phyloP scores from a whole-genome alignment of 2,329 filamentous ascomycete genomes.

The Cordyceps militaris region DNA sequence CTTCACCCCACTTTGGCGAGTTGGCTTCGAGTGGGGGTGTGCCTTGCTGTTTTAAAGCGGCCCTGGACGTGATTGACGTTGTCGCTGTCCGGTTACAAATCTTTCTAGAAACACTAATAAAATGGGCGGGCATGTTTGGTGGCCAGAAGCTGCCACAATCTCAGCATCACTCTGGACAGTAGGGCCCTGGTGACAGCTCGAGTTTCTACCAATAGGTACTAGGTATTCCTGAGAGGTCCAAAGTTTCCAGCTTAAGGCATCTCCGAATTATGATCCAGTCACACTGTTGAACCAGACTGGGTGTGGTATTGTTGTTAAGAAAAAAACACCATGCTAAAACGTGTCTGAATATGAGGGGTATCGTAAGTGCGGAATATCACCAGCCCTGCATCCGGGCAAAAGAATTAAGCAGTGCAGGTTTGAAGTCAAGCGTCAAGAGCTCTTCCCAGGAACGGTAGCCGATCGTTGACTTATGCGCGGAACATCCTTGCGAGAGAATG shows the following conservation, averaged over 20 bases:
- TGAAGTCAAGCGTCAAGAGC: background rate
- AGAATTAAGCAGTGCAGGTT: background rate
- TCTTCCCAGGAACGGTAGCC: slow-evolving; percentile 8
- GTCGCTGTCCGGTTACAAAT: too few relatives aligned
- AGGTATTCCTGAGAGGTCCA: too few relatives aligned
- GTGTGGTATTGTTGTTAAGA: background rate
- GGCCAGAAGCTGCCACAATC: too few relatives aligned
- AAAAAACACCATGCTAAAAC: background rate
- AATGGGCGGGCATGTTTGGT: too few relatives aligned
- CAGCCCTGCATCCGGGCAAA: background rate
- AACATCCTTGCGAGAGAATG: slow-evolving; percentile 47
- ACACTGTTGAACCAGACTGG: too few relatives aligned
- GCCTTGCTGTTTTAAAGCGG: slow-evolving; percentile 1
- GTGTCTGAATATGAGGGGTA: background rate
- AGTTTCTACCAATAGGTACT: too few relatives aligned
- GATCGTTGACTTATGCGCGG: slow-evolving; percentile 39
- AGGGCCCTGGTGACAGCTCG: too few relatives aligned
- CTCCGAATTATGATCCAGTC: too few relatives aligned
- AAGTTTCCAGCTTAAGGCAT: too few relatives aligned
- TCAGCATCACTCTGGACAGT: too few relatives aligned
- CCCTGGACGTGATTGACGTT: too few relatives aligned
- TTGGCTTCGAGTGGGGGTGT: background rate
- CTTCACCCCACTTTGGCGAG: slow-evolving; percentile 10
- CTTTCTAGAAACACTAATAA: too few relatives aligned
- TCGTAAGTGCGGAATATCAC: background rate